These are phyloP conservation scores for Blechomonas ayalai DNA, from an alignment of 208 protist species.

Conservation along the genomic window DNA sequence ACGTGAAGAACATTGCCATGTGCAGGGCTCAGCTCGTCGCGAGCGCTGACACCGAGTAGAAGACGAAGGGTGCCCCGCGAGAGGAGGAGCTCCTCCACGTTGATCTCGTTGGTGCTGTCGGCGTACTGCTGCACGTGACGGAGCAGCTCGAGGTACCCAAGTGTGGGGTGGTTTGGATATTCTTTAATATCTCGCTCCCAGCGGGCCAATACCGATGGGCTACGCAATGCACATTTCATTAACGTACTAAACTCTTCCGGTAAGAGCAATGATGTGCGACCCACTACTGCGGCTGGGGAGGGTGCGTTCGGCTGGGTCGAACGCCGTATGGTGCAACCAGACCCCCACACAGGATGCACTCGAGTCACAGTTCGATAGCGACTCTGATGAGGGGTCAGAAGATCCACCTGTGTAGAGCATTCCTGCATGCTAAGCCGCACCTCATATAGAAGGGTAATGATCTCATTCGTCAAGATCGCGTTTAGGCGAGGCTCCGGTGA, in stretches of 20 bases:
- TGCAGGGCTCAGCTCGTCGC: constrained; percentile 16
- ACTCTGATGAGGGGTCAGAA: no score
- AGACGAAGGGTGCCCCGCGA: constrained; percentile 30
- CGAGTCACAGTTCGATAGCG: no score
- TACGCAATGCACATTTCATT: constrained; percentile 23
- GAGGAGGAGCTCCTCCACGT: constrained; percentile 18
- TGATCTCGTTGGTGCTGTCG: constrained; percentile 12
- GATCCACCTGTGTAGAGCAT: no score
- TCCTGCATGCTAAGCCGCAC: constrained; percentile 34
- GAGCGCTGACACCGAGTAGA: constrained; percentile 35
- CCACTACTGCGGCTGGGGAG: not conserved
- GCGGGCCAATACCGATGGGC: constrained; percentile 12
- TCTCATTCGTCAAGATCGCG: constrained; percentile 37
- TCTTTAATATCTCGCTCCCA: constrained; percentile 15
- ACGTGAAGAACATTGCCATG: constrained; percentile 41
- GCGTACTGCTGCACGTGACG: constrained; percentile 23
- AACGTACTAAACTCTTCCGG: constrained; percentile 30
- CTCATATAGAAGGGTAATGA: constrained; percentile 47
- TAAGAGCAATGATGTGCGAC: constrained; percentile 3
- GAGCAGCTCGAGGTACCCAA: constrained; percentile 23
- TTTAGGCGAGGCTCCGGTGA: constrained; percentile 37
- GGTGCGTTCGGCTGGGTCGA: not conserved
- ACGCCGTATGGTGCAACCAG: no score
- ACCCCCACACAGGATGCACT: no score
- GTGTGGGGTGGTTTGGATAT: constrained; percentile 22